Evolutionary conservation across 257 asterid species (phyloP).

Genomic region (Haberlea rhodopensis): DNA sequence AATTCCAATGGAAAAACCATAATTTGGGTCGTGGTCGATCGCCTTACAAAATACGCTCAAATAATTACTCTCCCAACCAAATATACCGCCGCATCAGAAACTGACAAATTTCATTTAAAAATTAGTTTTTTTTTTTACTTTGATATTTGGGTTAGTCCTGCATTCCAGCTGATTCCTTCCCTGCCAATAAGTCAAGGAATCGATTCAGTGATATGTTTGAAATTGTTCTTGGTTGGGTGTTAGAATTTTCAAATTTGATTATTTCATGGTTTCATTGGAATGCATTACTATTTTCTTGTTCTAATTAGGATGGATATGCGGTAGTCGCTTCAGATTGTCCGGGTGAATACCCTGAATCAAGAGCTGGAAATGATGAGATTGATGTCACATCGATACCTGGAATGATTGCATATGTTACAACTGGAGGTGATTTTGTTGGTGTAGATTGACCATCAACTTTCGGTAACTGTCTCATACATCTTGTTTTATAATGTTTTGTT

Average conservation of each 20-base stretch:
- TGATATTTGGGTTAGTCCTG: background rate
- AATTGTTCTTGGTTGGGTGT: background rate
- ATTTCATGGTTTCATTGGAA: slow-evolving; percentile 20
- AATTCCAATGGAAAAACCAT: too few relatives aligned
- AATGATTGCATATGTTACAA: too few relatives aligned
- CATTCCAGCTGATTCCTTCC: too few relatives aligned
- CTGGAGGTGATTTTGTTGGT: slow-evolving; percentile 66
- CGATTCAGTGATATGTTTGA: background rate
- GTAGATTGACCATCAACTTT: slow-evolving; percentile 5
- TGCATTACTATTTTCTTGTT: slow-evolving; percentile 12
- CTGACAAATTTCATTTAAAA: too few relatives aligned
- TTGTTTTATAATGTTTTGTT: background rate
- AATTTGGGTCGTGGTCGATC: too few relatives aligned
- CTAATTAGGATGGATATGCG: slow-evolving; percentile 84
- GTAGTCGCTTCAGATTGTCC: slow-evolving; percentile 90
- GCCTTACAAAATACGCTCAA: too few relatives aligned
- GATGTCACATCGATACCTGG: too few relatives aligned
- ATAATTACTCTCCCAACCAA: too few relatives aligned
- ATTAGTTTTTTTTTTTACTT: background rate
- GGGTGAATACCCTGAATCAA: slow-evolving; percentile 81
- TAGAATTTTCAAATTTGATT: slow-evolving; percentile 5
- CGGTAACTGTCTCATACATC: too few relatives aligned
- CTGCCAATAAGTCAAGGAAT: too few relatives aligned
- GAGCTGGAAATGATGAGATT: too few relatives aligned
- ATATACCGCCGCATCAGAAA: too few relatives aligned